A percentile compares a stretch with the other conserved stretches of the same genome.
These are phyloP conservation scores for Metschnikowia picachoensis DNA, from an alignment of 805 yeast species.

Conservation along the genomic window DNA sequence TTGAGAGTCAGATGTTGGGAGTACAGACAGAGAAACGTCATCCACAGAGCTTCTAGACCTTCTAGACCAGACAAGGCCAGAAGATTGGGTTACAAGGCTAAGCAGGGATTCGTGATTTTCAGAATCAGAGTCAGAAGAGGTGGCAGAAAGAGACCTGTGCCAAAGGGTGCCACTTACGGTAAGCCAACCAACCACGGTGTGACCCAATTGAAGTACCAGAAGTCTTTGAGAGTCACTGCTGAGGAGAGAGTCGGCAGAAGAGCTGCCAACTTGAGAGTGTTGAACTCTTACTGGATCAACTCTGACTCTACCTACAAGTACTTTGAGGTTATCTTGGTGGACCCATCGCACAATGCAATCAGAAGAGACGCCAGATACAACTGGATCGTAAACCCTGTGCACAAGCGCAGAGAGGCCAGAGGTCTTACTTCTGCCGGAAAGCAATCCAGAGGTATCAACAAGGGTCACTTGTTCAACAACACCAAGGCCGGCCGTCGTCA, in stretches of 20 bases:
- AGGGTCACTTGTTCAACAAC: conserved; percentile 99
- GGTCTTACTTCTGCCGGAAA: conserved; percentile 98
- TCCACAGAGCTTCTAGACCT: conserved; percentile 98
- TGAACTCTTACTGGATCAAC: conserved; percentile 99
- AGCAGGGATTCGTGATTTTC: conserved; percentile 99
- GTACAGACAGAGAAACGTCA: conserved; percentile 97
- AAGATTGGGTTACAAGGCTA: conserved; percentile 99
- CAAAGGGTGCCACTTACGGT: conserved; percentile 99
- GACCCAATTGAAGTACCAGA: conserved; percentile 98
- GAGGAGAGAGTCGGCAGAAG: conserved; percentile 99
- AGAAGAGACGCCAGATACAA: conserved; percentile 98
- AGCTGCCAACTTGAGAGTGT: conserved; percentile 97
- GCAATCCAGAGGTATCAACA: conserved; percentile 99
- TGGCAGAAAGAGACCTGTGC: conserved; percentile 99
- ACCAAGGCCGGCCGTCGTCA: conserved; percentile 98
- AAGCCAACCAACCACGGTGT: conserved; percentile 99
- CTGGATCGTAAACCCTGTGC: conserved; percentile 99
- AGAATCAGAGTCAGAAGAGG: conserved; percentile 99
- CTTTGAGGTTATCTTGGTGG: conserved; percentile 96
- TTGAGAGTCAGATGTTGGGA: conserved; percentile 99
- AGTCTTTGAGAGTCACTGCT: conserved; percentile 95
- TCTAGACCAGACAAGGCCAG: conserved; percentile 99
- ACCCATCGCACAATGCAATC: conserved; percentile 97
- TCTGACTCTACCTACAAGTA: conserved; percentile 99
- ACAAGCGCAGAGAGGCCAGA: conserved; percentile 99